Conservation (phyloP, 1,284 basidiomycete genomes). For the Trametes pubescens region DNA sequence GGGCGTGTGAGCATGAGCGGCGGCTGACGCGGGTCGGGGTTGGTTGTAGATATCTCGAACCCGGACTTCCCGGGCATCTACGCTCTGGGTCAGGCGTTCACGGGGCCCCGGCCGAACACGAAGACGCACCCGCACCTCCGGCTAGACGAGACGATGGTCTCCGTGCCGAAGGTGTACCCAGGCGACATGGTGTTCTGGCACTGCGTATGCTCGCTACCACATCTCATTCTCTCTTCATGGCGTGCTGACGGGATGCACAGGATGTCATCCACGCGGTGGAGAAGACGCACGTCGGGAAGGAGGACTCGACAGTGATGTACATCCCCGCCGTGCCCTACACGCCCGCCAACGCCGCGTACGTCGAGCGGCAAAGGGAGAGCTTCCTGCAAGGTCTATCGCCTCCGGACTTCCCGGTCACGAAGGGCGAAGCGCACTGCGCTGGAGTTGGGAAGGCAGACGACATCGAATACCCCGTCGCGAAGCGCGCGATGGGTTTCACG, state of each 20-base stretch:
- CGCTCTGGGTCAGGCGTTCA: conserved; percentile 51
- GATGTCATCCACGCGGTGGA: conserved; percentile 88
- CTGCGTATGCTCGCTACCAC: conserved; percentile 51
- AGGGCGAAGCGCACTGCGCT: conserved; percentile 61
- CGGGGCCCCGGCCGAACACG: conserved; percentile 60
- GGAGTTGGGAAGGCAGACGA: conserved; percentile 60
- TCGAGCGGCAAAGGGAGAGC: conserved; percentile 65
- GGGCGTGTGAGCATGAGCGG: background rate
- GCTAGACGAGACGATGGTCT: conserved; percentile 77
- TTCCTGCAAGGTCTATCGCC: conserved; percentile 71
- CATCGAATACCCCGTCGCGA: conserved; percentile 55
- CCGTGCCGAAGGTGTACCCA: conserved; percentile 75
- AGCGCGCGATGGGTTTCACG: conserved; percentile 62
- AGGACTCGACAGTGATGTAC: conserved; percentile 84
- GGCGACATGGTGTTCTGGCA: conserved; percentile 93
- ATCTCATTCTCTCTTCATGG: background rate
- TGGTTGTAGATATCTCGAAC: conserved; percentile 57
- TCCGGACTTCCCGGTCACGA: conserved; percentile 76
- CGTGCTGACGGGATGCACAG: conserved; percentile 31
- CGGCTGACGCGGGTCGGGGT: background rate
- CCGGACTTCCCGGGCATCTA: conserved; percentile 69
- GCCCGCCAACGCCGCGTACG: conserved; percentile 65
- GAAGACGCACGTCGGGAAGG: conserved; percentile 67
- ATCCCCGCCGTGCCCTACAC: conserved; percentile 84
- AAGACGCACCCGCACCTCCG: conserved; percentile 72